A percentile compares a stretch with the other conserved stretches of the same genome.
Evolutionary conservation across 257 asterid genomes (phyloP).

Genomic region (Thymus quinquecostatus): DNA sequence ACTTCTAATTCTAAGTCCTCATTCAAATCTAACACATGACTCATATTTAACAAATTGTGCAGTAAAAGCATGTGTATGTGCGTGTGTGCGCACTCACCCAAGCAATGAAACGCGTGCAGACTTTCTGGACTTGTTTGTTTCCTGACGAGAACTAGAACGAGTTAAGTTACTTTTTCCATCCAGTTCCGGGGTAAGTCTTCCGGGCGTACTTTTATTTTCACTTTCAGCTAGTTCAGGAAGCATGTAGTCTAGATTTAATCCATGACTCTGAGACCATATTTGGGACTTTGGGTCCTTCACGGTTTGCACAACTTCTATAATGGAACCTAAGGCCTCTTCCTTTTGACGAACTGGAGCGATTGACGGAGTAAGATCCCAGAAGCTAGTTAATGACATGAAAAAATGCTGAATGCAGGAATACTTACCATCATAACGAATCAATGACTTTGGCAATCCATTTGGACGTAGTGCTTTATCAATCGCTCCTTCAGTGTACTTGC

Average conservation of each 20-base stretch:
- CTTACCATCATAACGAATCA: constrained; percentile 93
- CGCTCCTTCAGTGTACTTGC: constrained; percentile 96
- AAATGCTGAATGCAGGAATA: constrained; percentile 15
- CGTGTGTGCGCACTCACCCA: constrained; percentile 58
- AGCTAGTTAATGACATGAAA: constrained; percentile 27
- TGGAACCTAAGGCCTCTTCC: constrained; percentile 85
- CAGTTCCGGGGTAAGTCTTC: constrained; percentile 46
- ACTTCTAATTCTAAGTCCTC: background rate
- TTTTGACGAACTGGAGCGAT: constrained; percentile 85
- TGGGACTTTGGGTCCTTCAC: constrained; percentile 77
- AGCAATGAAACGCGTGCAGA: constrained; percentile 61
- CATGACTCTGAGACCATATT: constrained; percentile 54
- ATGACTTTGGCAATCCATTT: constrained; percentile 89
- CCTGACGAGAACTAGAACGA: constrained; percentile 49
- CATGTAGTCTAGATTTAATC: constrained; percentile 56
- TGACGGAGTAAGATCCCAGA: constrained; percentile 28
- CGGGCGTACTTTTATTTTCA: constrained; percentile 52
- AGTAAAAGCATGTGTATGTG: background rate
- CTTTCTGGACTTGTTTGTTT: constrained; percentile 53
- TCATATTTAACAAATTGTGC: constrained; percentile 1
- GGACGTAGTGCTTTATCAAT: constrained; percentile 81
- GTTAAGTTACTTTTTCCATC: constrained; percentile 36
- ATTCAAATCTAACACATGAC: background rate
- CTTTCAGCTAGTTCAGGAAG: constrained; percentile 69
- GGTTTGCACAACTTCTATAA: constrained; percentile 87